Evolutionary conservation across 2,329 filamentous ascomycete species (phyloP).

Genomic region (Aspergillus hiratsukae): DNA sequence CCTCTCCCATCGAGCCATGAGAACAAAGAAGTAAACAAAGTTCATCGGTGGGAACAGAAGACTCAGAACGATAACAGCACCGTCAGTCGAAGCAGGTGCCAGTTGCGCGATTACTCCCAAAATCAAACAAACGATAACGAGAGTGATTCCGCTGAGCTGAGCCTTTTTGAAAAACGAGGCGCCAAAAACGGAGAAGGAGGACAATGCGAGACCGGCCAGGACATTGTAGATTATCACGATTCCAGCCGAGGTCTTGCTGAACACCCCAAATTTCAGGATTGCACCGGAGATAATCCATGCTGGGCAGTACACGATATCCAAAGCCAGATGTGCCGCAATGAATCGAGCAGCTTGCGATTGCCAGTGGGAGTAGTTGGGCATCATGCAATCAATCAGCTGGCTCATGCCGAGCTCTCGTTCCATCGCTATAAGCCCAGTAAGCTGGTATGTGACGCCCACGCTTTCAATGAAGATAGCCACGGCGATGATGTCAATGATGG

Average conservation of each 20-base stretch:
- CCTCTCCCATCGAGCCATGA: constrained; percentile 72
- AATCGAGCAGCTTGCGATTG: constrained; percentile 73
- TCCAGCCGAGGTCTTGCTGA: constrained; percentile 56
- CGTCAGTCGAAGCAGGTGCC: constrained; percentile 55
- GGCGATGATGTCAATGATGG: constrained; percentile 70
- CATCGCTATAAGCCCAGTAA: constrained; percentile 78
- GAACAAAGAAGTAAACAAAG: constrained; percentile 74
- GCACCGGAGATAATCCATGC: constrained; percentile 75
- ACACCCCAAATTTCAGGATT: constrained; percentile 61
- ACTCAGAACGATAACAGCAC: constrained; percentile 63
- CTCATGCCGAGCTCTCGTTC: constrained; percentile 86
- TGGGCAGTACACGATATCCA: constrained; percentile 73
- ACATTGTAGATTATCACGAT: constrained; percentile 73
- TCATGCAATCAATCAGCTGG: constrained; percentile 86
- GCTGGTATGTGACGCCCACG: constrained; percentile 78
- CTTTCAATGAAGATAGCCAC: constrained; percentile 76
- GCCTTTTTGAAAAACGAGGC: constrained; percentile 81
- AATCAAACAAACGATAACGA: constrained; percentile 67
- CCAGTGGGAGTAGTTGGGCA: constrained; percentile 70
- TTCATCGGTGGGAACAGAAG: constrained; percentile 83
- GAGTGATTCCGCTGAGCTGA: constrained; percentile 78
- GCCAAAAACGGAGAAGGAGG: constrained; percentile 75
- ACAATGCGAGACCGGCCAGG: constrained; percentile 68
- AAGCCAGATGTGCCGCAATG: constrained; percentile 72
- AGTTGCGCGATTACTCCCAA: constrained; percentile 80